These are phyloP conservation scores for Nakaseomyces glabratus DNA, from an alignment of 1,139 yeast species.

Conservation along the genomic window DNA sequence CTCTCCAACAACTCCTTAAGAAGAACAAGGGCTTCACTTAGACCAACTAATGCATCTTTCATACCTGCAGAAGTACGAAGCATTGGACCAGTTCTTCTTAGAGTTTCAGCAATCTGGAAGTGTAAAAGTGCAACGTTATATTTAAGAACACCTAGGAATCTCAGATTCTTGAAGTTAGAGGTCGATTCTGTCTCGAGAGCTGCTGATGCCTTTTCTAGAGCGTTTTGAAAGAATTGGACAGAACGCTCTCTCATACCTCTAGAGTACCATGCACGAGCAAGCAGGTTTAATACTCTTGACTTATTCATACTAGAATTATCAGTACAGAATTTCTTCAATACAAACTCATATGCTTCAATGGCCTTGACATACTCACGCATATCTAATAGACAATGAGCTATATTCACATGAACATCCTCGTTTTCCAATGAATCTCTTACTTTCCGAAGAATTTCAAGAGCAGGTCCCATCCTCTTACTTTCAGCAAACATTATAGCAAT, in stretches of 20 bases:
- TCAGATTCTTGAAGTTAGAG: constrained; percentile 20
- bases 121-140: constrained; percentile 81
- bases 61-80: constrained; percentile 59
- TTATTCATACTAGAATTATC: constrained; percentile 34
- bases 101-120: constrained; percentile 77
- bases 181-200: constrained; percentile 40
- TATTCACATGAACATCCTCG: constrained; percentile 70
- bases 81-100: constrained; percentile 53
- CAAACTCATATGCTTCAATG: constrained; percentile 80
- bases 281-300: constrained; percentile 54
- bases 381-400: constrained; percentile 83
- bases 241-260: constrained; percentile 69
- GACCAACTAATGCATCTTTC: constrained; percentile 46
- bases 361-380: constrained; percentile 77
- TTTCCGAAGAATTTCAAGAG: constrained; percentile 79
- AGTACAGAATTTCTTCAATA: constrained; percentile 56
- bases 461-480: constrained; percentile 64
- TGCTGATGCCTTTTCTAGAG: constrained; percentile 52
- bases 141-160: constrained; percentile 41
- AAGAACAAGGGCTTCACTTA: constrained; percentile 53
- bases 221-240: constrained; percentile 47
- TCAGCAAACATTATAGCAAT: constrained; percentile 90
- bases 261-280: constrained; percentile 86
- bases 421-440: constrained; percentile 85
- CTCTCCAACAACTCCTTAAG: constrained; percentile 55